phyloP scores from a whole-genome alignment of 2,329 filamentous ascomycete species.

The Aspergillus sp. region DNA sequence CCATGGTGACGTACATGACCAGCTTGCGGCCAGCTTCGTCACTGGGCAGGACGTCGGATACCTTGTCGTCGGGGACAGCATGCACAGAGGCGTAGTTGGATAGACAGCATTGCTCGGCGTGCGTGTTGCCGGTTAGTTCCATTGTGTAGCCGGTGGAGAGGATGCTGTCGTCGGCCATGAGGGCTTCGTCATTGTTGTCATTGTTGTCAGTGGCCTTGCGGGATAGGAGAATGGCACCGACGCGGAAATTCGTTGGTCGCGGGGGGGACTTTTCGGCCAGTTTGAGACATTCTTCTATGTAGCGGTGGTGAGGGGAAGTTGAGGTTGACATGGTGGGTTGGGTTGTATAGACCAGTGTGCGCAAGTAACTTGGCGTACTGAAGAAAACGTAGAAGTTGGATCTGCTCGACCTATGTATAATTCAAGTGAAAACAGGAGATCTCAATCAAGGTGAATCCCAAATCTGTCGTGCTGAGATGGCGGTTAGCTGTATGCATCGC shows the following conservation, averaged over 20 bases:
- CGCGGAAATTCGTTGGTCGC: constrained; percentile 84
- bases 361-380: background rate
- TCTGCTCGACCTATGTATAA: background rate
- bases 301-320: constrained; percentile 31
- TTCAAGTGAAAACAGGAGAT: too few species aligned
- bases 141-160: constrained; percentile 82
- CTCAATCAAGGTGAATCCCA: too few species aligned
- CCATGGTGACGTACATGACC: constrained; percentile 85
- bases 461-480: too few species aligned
- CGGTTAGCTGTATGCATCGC: background rate
- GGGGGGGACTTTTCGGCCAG: constrained; percentile 72
- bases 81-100: constrained; percentile 50
- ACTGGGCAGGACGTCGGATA: constrained; percentile 34
- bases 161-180: constrained; percentile 40
- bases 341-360: constrained; percentile 3
- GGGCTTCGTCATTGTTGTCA: constrained; percentile 13
- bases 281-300: constrained; percentile 65
- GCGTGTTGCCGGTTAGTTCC: constrained; percentile 85
- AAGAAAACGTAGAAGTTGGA: background rate
- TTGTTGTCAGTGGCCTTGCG: constrained; percentile 10
- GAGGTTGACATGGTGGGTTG: constrained; percentile 11
- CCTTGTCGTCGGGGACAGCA: constrained; percentile 25
- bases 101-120: constrained; percentile 90
- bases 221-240: constrained; percentile 75
- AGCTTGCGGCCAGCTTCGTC: constrained; percentile 38